These are phyloP conservation scores for Lentinus tigrinus DNA, from an alignment of 768 basidiomycete species.

Conservation along the genomic window DNA sequence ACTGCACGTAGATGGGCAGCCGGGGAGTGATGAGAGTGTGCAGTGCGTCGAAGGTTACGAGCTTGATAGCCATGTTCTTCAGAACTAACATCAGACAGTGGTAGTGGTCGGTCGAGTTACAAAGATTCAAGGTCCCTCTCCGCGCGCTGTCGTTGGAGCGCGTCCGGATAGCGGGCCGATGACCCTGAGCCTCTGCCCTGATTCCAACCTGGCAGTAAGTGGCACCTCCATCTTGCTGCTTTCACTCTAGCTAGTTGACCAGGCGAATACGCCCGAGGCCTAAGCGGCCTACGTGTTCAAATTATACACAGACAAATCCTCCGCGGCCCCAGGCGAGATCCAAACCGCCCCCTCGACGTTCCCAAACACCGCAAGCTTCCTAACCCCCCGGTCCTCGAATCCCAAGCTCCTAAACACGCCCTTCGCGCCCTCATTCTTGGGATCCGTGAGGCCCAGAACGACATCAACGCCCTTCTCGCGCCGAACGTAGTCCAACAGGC, in stretches of 20 bases:
- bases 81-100: no score
- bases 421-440: neutral
- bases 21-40: constrained; percentile 75
- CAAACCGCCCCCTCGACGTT: neutral
- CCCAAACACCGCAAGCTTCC: neutral
- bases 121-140: neutral
- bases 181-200: no score
- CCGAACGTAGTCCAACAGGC: neutral
- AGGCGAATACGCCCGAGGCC: no score
- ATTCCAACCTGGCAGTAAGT: no score
- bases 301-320: neutral
- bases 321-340: neutral
- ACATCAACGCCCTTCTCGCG: neutral
- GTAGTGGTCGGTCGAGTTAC: neutral
- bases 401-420: neutral
- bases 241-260: no score
- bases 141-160: no score
- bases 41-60: constrained; percentile 79
- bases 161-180: no score
- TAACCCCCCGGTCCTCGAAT: neutral
- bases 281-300: neutral
- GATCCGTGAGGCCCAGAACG: neutral
- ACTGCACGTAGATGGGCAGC: constrained; percentile 62
- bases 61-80: constrained; percentile 40
- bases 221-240: no score